Base-by-base conservation (phyloP, 257 asterid species). In the Phtheirospermum japonicum region DNA sequence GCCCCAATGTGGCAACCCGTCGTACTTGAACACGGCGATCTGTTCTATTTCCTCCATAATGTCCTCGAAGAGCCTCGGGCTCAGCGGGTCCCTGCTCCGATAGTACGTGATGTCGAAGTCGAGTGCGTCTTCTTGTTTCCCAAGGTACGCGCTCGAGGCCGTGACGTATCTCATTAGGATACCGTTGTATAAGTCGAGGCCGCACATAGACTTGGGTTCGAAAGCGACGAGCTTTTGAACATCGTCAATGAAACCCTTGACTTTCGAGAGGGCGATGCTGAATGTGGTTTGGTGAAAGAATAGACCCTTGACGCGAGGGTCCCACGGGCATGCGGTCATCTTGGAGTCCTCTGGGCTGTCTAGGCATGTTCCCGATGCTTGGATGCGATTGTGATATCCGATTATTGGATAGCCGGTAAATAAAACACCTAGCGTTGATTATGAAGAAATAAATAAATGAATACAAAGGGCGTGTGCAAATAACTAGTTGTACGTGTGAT, bases 1-100 rank as follows among this genome's bases (percentile, higher is more conserved):
- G 13, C 89, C 95, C 95, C 95, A 86, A 0, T 84, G 95, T 0
- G 92, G 92, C 64, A 80, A 57, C 4, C 80, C 92, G 0, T 63
- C 71, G 63, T 86, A 86, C 54, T 82, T 84, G 69, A 86, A 86
- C 23, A 84, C 32, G 0, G 83, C 95, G 5, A 84, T 72, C 55
- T 86, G 92, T 65, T 86, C 89, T 0, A 86, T 72, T 66, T 86
- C 95, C 63, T 86, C 92, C 0, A 84, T 3, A 8, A 82, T 32
- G 57, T 86, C 87, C 42, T 83, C 59, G 32, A 64, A 70, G 0
- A 86, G 75, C 72, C 87, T 75, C 0, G 95, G 92, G 7, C 23
- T 45, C 7, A 39, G 30, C 4, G 92, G 92, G 31, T 82, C 79
- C 13, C 78, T 69, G 77, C 82, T 78, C 61, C 95, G 57, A 13